A percentile compares a stretch with the other conserved stretches of the same genome.
These are phyloP conservation scores for Fragilaria crotonensis DNA, from an alignment of 108 stramenopile species.

Conservation along the genomic window DNA sequence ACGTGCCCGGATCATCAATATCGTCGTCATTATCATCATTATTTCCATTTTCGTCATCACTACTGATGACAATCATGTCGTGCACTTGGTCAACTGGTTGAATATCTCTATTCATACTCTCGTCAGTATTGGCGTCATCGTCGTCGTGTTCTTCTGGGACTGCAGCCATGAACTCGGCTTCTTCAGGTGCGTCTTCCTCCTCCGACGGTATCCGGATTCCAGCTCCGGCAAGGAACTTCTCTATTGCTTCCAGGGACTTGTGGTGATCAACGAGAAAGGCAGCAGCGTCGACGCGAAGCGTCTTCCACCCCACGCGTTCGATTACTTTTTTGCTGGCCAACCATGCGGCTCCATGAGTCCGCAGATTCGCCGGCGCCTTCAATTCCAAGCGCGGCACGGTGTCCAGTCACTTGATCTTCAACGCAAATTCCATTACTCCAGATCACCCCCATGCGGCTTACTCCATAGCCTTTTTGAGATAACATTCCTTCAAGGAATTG, in stretches of 20 bases:
- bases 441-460: constrained; percentile 33
- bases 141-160: constrained; percentile 5
- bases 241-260: constrained; percentile 1
- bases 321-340: constrained; percentile 45
- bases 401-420: constrained; percentile 14
- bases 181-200: neutral
- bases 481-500: constrained; percentile 19
- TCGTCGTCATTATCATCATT: constrained; percentile 6
- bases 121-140: too few relatives aligned
- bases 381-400: constrained; percentile 32
- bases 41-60: constrained; percentile 31
- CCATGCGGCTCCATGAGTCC: constrained; percentile 27
- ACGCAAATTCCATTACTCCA: constrained; percentile 46
- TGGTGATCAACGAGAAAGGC: constrained; percentile 20
- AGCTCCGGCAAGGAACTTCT: constrained; percentile 16
- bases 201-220: constrained; percentile 3
- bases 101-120: too few relatives aligned
- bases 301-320: constrained; percentile 60
- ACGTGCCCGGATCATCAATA: constrained; percentile 7
- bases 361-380: constrained; percentile 25
- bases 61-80: constrained; percentile 18
- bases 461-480: constrained; percentile 16
- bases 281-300: constrained; percentile 34
- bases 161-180: neutral
- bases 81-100: constrained; percentile 7